Evolutionary conservation across 2,329 filamentous ascomycete species (phyloP), one percentile per base, ranked within the genome.

Genomic region (Fusarium globosum): DNA sequence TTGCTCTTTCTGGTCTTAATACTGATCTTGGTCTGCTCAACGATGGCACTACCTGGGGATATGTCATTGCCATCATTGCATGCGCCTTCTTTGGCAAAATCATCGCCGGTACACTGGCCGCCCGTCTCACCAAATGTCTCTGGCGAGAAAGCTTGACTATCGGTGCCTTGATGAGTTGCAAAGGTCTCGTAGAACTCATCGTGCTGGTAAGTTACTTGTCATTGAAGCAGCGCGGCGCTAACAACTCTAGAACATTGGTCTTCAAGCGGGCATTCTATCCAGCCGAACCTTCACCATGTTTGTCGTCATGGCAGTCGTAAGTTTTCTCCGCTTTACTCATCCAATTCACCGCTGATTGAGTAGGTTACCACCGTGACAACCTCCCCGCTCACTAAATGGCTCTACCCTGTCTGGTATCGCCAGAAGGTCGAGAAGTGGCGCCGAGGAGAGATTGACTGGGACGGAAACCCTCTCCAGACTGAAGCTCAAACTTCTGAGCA

Each of bases 141-240:
- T 98, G 96, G 96, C 89, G 95, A 67, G 96, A 98, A 81, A 95
- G 93, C 65, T 89, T 97, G 38, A 90, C 94, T 3, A 96, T 98
- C 74, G 96, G 96, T 20, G 90, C 92, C 21, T 83, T 98, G 77
- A 98, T 98, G 96, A 97, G 94, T 83, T 98, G 96, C 82, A 98
- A 98, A 82, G 96, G 96, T 77, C 86, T 98, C 15, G 95, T 98
- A 1, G 95, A 98, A 81, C 85, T 98, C 59, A 98, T 98, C 80
- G 95, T 98, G n/a, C 82, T 97, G 81, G 94, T 95, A 86, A 83
- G 90, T 75, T 21, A 3, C 2, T 3, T 20, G 1, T 5, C 12
- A 4, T 35, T 10, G 5, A 0, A 2, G 12, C 12, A 21, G 6
- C 38, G 20, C 1, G 4, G 7, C 4, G 15, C 61, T 73, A 38